Conservation (phyloP, 2,329 filamentous ascomycete genomes). For the Cercospora brassicicola region DNA sequence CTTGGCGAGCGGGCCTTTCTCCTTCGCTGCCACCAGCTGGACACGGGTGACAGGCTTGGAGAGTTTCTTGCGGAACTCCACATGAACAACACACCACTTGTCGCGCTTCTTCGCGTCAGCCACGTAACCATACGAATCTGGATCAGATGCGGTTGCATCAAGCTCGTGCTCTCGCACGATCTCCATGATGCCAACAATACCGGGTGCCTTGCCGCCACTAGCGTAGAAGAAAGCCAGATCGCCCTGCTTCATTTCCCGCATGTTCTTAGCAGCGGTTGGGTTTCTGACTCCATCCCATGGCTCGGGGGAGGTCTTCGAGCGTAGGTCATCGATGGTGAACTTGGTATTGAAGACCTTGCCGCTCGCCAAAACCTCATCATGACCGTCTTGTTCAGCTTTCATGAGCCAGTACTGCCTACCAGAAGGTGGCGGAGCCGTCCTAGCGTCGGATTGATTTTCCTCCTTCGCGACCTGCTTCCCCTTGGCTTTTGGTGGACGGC, state of each 20-base stretch:
- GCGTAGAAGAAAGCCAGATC: constrained; percentile 97
- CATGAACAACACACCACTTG: constrained; percentile 87
- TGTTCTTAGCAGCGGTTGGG: constrained; percentile 73
- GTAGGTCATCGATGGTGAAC: constrained; percentile 91
- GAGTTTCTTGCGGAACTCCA: constrained; percentile 84
- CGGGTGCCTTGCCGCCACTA: constrained; percentile 86
- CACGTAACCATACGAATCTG: constrained; percentile 79
- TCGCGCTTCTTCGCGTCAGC: constrained; percentile 68
- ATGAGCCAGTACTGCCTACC: constrained; percentile 49
- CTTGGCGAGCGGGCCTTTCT: constrained; percentile 51
- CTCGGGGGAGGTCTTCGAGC: constrained; percentile 70
- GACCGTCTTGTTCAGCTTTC: constrained; percentile 72
- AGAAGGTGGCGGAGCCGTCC: background rate
- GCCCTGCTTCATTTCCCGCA: constrained; percentile 85
- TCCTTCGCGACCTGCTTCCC: constrained; percentile 20
- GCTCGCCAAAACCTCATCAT: constrained; percentile 64
- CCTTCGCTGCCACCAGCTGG: constrained; percentile 66
- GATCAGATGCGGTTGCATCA: constrained; percentile 73
- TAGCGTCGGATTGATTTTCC: constrained; percentile 8
- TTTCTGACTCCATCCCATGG: constrained; percentile 74
- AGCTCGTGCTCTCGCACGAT: constrained; percentile 80
- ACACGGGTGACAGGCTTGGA: constrained; percentile 65
- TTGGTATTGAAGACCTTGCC: constrained; percentile 84
- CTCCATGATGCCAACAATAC: constrained; percentile 67
- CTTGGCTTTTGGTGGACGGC: constrained; percentile 21